phyloP scores from a whole-genome alignment of 352 stramenopile genomes.

The Pythium dissimile region DNA sequence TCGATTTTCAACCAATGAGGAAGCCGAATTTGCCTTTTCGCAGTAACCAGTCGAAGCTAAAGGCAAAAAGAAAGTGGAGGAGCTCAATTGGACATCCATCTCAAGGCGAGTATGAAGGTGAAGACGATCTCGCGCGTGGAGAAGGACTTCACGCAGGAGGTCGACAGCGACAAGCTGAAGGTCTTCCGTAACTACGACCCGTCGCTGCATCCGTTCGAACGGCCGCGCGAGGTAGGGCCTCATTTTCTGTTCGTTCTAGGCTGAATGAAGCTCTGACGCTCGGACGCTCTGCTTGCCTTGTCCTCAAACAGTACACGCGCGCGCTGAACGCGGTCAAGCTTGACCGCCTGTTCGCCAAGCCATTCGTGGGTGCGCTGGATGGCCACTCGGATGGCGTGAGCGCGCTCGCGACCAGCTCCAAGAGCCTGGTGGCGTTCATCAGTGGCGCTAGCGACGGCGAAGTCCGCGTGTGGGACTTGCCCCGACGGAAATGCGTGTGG shows the following conservation, averaged over 20 bases:
- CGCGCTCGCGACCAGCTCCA: conserved; percentile 88
- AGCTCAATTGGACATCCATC: conserved; percentile 1
- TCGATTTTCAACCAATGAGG: conserved; percentile 16
- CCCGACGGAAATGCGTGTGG: conserved; percentile 92
- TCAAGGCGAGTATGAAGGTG: conserved; percentile 94
- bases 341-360: conserved; percentile 98
- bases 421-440: conserved; percentile 83
- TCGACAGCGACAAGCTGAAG: conserved; percentile 91
- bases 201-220: conserved; percentile 92
- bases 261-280: too few relatives aligned
- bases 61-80: neutral
- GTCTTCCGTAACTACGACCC: conserved; percentile 97
- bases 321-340: conserved; percentile 98
- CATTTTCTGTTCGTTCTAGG: neutral
- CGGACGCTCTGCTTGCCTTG: conserved; percentile 2
- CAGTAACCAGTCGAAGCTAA: conserved; percentile 24
- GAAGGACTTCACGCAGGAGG: conserved; percentile 94
- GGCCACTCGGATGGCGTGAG: conserved; percentile 97
- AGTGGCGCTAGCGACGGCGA: conserved; percentile 92
- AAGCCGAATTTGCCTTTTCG: neutral
- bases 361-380: conserved; percentile 96
- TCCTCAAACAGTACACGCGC: conserved; percentile 90
- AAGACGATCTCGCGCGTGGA: conserved; percentile 97
- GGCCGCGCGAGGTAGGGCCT: conserved; percentile 52
- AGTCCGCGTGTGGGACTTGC: conserved; percentile 97